These are phyloP conservation scores for Flammula alnicola DNA, from an alignment of 1,284 basidiomycete species.

Conservation along the genomic window DNA sequence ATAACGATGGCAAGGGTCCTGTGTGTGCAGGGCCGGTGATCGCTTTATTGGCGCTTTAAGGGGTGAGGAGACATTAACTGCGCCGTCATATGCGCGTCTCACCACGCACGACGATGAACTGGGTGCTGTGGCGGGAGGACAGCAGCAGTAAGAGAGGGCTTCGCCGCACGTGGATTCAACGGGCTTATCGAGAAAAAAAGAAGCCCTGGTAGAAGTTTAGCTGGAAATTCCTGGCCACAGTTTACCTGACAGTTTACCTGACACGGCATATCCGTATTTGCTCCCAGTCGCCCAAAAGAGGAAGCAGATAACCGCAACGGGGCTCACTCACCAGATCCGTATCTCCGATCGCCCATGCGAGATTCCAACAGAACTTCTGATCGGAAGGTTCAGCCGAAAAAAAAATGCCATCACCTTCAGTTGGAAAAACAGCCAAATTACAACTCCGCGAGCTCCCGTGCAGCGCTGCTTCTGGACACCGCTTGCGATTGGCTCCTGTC, in stretches of 20 bases:
- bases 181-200: background rate
- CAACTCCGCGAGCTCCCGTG: constrained; percentile 1
- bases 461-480: background rate
- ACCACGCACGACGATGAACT: too few species aligned
- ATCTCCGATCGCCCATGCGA: constrained; percentile 29
- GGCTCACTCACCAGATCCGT: constrained; percentile 16
- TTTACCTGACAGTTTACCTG: too few species aligned
- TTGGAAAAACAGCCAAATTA: too few species aligned
- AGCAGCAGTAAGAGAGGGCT: background rate
- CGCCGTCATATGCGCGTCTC: background rate
- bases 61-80: background rate
- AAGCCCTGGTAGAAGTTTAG: too few species aligned
- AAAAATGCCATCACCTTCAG: background rate
- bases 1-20: too few species aligned
- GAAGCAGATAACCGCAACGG: constrained; percentile 9
- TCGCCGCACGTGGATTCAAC: background rate
- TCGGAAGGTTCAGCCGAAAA: constrained; percentile 32
- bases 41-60: background rate
- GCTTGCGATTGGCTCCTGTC: too few species aligned
- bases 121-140: too few species aligned
- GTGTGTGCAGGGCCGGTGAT: too few species aligned
- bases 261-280: constrained; percentile 1
- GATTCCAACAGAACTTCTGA: constrained; percentile 44
- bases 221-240: too few species aligned
- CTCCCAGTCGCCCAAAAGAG: constrained; percentile 14